Evolutionary conservation across 2,329 filamentous ascomycete genomes (phyloP).

Genomic region (Colletotrichum filicis): DNA sequence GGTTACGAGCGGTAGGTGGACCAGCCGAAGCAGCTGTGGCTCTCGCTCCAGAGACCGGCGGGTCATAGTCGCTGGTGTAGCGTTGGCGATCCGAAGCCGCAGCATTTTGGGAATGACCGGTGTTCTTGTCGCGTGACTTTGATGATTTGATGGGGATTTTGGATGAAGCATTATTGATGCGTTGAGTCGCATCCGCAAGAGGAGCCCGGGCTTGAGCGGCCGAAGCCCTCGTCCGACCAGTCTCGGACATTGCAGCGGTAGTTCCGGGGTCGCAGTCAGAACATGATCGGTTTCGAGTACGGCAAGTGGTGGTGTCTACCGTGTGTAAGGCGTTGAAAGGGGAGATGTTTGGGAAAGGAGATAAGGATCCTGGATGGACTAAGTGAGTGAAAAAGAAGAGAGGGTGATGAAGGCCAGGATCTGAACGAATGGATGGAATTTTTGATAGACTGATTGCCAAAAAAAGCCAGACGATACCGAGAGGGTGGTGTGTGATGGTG

Average conservation of each 20-base stretch:
- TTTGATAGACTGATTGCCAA: constrained; percentile 31
- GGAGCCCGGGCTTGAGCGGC: constrained; percentile 47
- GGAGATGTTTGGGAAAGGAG: constrained; percentile 14
- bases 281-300: constrained; percentile 12
- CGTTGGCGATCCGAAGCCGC: constrained; percentile 31
- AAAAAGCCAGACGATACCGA: constrained; percentile 34
- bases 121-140: constrained; percentile 43
- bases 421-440: constrained; percentile 33
- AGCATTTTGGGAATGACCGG: constrained; percentile 11
- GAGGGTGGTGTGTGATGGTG: constrained; percentile 9
- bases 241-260: constrained; percentile 32
- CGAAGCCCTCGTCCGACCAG: constrained; percentile 21
- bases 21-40: constrained; percentile 8
- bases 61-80: constrained; percentile 30
- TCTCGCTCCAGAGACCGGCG: constrained; percentile 4
- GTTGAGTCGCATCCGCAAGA: constrained; percentile 58
- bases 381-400: constrained; percentile 27
- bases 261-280: constrained; percentile 15
- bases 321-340: constrained; percentile 14
- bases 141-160: constrained; percentile 41
- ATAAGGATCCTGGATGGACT: constrained; percentile 19
- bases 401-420: constrained; percentile 16
- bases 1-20: constrained; percentile 35
- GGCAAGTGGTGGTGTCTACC: not conserved
- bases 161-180: constrained; percentile 53